Evolutionary conservation across 148 eudicot species (phyloP).

Genomic region (Rhododendron mucronatum): DNA sequence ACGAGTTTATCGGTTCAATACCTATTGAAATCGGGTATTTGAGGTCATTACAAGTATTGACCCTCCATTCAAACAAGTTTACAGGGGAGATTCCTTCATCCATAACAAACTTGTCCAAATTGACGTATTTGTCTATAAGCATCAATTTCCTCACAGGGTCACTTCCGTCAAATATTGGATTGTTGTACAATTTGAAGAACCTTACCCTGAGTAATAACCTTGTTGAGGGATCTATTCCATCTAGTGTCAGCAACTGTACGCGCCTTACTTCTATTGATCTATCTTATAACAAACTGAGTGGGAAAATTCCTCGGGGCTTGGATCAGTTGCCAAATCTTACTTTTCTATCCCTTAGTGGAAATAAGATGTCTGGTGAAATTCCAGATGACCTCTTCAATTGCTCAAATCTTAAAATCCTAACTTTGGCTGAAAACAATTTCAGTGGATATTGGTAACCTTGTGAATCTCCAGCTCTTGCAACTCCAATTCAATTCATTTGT

Average conservation of each 20-base stretch:
- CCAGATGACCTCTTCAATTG: conserved; percentile 79
- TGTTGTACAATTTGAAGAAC: no score
- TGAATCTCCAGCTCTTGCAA: conserved; percentile 39
- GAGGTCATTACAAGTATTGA: conserved; percentile 46
- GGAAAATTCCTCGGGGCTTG: conserved; percentile 58
- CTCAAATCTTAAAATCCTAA: conserved; percentile 36
- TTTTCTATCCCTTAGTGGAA: conserved; percentile 37
- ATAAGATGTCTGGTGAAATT: conserved; percentile 53
- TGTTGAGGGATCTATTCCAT: no score
- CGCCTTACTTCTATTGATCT: conserved; percentile 36
- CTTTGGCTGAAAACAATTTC: conserved; percentile 43
- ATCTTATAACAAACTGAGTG: conserved; percentile 40
- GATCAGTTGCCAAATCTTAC: conserved; percentile 51
- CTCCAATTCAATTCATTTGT: conserved; percentile 37
- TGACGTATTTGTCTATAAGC: no score
- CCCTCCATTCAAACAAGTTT: conserved; percentile 59
- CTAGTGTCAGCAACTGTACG: no score
- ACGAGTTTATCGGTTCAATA: conserved; percentile 52
- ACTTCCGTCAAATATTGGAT: no score
- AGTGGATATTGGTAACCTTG: conserved; percentile 54
- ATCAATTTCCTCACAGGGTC: no score
- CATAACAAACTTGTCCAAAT: no score
- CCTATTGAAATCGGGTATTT: conserved; percentile 48
- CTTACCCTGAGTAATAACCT: no score
- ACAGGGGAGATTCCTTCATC: conserved; percentile 62